A percentile compares a stretch with the other conserved stretches of the same genome.
Evolutionary conservation across 2,329 filamentous ascomycete genomes (phyloP).

Genomic region (Aspergillus pseudoterreus): DNA sequence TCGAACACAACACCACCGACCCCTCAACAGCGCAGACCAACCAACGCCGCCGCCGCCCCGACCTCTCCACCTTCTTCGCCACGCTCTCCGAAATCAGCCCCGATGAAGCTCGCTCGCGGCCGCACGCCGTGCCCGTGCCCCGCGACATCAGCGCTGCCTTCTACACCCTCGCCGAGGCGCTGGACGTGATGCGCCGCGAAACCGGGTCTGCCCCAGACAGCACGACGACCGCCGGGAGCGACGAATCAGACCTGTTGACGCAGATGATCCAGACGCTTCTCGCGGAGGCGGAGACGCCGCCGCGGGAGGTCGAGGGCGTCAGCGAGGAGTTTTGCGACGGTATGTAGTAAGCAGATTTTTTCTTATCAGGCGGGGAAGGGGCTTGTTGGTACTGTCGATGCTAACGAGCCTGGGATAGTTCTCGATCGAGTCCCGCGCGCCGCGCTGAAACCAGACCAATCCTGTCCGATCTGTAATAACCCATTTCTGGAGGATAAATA

Average conservation of each 20-base stretch:
- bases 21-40: conserved; percentile 19
- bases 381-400: not conserved
- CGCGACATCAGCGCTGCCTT: conserved; percentile 59
- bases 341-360: conserved; percentile 21
- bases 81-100: conserved; percentile 57
- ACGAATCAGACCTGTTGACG: conserved; percentile 46
- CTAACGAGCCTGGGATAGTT: conserved; percentile 29
- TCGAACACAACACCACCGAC: conserved; percentile 41
- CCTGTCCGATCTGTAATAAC: conserved; percentile 59
- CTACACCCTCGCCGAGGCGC: conserved; percentile 58
- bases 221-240: conserved; percentile 22
- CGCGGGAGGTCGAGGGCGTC: conserved; percentile 58
- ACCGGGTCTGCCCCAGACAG: conserved; percentile 22
- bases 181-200: conserved; percentile 54
- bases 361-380: too few species aligned
- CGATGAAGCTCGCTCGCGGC: conserved; percentile 48
- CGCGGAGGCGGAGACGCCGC: conserved; percentile 55
- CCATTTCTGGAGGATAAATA: conserved; percentile 60
- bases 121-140: conserved; percentile 58
- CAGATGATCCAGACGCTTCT: conserved; percentile 56
- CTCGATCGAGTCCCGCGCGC: conserved; percentile 58
- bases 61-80: conserved; percentile 63
- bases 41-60: conserved; percentile 52
- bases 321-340: conserved; percentile 58
- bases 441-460: conserved; percentile 50